Percentiles rank a stretch among this genome's conserved stretches.
Evolutionary conservation across 2,329 filamentous ascomycete genomes (phyloP).

Genomic region (Leptographium galeiforme): DNA sequence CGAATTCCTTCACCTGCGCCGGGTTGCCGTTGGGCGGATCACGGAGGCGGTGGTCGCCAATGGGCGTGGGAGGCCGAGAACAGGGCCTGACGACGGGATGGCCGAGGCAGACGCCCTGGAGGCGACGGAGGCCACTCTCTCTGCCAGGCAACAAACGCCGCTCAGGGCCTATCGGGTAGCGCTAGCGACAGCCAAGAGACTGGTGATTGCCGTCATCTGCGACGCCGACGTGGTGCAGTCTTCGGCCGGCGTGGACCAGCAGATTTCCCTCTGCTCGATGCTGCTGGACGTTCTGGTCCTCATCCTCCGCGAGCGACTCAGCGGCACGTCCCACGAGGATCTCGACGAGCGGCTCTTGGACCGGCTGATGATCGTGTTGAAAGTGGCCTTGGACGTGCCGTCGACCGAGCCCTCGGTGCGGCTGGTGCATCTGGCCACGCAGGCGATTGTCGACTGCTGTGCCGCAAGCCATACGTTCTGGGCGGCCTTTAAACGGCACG

Average conservation of each 20-base stretch:
- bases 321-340: slow-evolving; percentile 7
- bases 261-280: slow-evolving; percentile 34
- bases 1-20: slow-evolving; percentile 39
- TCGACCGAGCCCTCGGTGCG: slow-evolving; percentile 5
- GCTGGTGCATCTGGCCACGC: slow-evolving; percentile 18
- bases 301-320: slow-evolving; percentile 29
- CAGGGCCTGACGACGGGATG: neutral
- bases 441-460: slow-evolving; percentile 27
- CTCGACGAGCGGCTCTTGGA: slow-evolving; percentile 17
- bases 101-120: too few relatives aligned
- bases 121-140: too few relatives aligned
- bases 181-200: slow-evolving; percentile 31
- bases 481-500: slow-evolving; percentile 20
- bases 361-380: slow-evolving; percentile 19
- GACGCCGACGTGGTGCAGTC: slow-evolving; percentile 37
- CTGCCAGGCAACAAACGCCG: too few relatives aligned
- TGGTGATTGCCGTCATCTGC: slow-evolving; percentile 48
- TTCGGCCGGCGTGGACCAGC: slow-evolving; percentile 28
- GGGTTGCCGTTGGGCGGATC: slow-evolving; percentile 14
- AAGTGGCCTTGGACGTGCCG: slow-evolving; percentile 6
- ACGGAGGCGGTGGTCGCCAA: neutral
- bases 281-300: slow-evolving; percentile 44
- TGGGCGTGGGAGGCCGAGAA: neutral
- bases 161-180: slow-evolving; percentile 18
- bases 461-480: slow-evolving; percentile 25